Conservation (phyloP, 768 basidiomycete genomes). For the Xerocomellus chrysenteron region DNA sequence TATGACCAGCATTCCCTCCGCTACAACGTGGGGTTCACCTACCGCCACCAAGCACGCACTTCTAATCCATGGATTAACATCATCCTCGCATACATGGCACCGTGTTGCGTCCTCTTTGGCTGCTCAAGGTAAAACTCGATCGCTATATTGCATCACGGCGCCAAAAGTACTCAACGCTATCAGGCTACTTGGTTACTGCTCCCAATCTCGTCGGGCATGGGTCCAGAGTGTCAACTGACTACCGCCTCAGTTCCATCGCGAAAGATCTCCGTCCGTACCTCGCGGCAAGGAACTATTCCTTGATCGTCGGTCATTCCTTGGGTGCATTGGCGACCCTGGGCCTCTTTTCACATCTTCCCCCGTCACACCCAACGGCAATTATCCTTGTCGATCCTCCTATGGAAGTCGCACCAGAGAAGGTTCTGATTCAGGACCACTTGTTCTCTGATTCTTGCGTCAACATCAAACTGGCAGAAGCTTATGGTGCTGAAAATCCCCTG, state of each 20-base stretch:
- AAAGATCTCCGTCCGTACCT: constrained; percentile 22
- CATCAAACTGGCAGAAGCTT: not conserved
- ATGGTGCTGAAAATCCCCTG: not conserved
- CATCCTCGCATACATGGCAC: constrained; percentile 20
- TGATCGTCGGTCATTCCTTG: constrained; percentile 23
- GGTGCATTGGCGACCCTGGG: constrained; percentile 3
- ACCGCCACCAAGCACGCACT: constrained; percentile 20
- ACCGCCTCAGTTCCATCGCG: constrained; percentile 7
- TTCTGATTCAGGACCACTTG: not conserved
- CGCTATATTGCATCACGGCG: not conserved
- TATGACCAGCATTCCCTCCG: constrained; percentile 18
- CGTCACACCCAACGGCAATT: constrained; percentile 10
- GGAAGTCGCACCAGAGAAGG: not conserved
- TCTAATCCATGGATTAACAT: constrained; percentile 22
- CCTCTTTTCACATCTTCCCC: constrained; percentile 12
- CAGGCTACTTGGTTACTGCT: constrained; percentile 25
- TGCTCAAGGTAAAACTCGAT: constrained; percentile 10
- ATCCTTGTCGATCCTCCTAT: constrained; percentile 23
- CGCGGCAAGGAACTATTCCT: constrained; percentile 3
- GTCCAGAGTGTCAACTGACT: constrained; percentile 14
- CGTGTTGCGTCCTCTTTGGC: constrained; percentile 16
- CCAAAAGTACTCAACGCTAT: not conserved
- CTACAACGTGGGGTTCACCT: constrained; percentile 19
- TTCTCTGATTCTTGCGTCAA: not conserved
- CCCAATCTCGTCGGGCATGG: constrained; percentile 23